Conservation (phyloP, 2,329 filamentous ascomycete genomes). For the Diplocarpon mali region DNA sequence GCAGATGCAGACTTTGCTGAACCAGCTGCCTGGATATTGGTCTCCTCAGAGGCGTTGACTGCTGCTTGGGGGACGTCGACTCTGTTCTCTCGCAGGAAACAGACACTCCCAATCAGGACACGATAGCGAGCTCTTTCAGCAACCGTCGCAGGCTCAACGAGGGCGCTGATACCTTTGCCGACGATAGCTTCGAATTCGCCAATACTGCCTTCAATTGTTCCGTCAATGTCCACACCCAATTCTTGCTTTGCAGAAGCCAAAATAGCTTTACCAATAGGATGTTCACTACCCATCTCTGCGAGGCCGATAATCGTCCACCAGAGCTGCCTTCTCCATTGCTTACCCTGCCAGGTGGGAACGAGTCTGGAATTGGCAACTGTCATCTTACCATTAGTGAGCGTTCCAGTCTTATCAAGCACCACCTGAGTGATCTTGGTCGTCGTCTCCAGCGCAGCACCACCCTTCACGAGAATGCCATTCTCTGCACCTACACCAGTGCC, state of each 20-base stretch:
- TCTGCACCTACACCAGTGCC: slow-evolving; percentile 94
- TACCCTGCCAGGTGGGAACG: slow-evolving; percentile 56
- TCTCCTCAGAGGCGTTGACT: slow-evolving; percentile 49
- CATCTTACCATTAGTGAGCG: slow-evolving; percentile 91
- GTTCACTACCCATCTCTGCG: slow-evolving; percentile 92
- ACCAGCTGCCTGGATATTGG: slow-evolving; percentile 36
- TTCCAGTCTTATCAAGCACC: slow-evolving; percentile 93
- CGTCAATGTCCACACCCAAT: slow-evolving; percentile 61
- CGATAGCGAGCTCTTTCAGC: slow-evolving; percentile 61
- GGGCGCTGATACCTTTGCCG: slow-evolving; percentile 73
- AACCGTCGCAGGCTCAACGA: slow-evolving; percentile 63
- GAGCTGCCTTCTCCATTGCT: slow-evolving; percentile 56
- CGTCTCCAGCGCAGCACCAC: slow-evolving; percentile 81
- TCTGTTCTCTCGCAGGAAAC: slow-evolving; percentile 61
- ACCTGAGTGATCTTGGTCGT: slow-evolving; percentile 84
- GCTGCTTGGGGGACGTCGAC: slow-evolving; percentile 55
- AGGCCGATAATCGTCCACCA: slow-evolving; percentile 97
- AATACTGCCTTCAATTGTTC: slow-evolving; percentile 68
- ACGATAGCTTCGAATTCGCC: slow-evolving; percentile 77
- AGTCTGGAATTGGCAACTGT: slow-evolving; percentile 66
- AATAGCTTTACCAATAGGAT: slow-evolving; percentile 88
- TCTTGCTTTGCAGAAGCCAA: slow-evolving; percentile 63
- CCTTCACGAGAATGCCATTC: slow-evolving; percentile 95
- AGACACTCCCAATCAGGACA: slow-evolving; percentile 74
- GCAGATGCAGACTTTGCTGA: slow-evolving; percentile 32